Base-by-base conservation (phyloP, 1,139 yeast species). In the Saccharomycopsis hybrid region DNA sequence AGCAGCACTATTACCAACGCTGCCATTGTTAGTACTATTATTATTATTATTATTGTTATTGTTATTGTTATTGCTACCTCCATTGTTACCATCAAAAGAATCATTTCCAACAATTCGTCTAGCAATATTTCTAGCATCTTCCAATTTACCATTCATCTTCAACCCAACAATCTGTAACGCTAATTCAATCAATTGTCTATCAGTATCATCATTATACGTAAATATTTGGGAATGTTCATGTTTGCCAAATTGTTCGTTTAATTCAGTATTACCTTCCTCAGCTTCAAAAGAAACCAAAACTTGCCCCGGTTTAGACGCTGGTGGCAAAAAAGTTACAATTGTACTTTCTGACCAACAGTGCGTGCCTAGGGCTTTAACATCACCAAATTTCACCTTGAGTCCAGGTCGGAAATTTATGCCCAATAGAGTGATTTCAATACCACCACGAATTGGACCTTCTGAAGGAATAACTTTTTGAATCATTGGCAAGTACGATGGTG, bases 331-430 rank as follows among this genome's bases (percentile, higher is more conserved):
- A 0, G 97, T 88, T 2, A 92, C 96, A 54, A 92, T 85, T 0
- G 98, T 92, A 3, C 94, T 78, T 43, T 86, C 95, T 45, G 95
- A 87, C 97, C 97, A 92, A 65, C 95, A 89, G 62, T 89, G 96
- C 1, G 97, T 88, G 1, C 95, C 86, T 47, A 87, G 70, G 0
- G 97, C 94, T 55, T 76, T 73, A 61, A 81, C 82, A 4, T 85
- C 79, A 44, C 98, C 98, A 67, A 92, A 92, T 64, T 85, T 83
- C 25, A 90, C 96, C 37, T 74, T 71, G 55, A 89, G 72, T 1
- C 95, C 96, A 11, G 86, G 85, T 52, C 82, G 80, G 71, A 92
- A 90, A 55, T 89, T 87, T 51, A 81, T 76, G 2, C 98, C 98
- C 43, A 92, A 71, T 44, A 92, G 69, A 0, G 97, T 92, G 5